Evolutionary conservation across 352 stramenopile genomes (phyloP), one percentile per base, ranked within the genome.

Genomic region (Phytophthora fragariae): DNA sequence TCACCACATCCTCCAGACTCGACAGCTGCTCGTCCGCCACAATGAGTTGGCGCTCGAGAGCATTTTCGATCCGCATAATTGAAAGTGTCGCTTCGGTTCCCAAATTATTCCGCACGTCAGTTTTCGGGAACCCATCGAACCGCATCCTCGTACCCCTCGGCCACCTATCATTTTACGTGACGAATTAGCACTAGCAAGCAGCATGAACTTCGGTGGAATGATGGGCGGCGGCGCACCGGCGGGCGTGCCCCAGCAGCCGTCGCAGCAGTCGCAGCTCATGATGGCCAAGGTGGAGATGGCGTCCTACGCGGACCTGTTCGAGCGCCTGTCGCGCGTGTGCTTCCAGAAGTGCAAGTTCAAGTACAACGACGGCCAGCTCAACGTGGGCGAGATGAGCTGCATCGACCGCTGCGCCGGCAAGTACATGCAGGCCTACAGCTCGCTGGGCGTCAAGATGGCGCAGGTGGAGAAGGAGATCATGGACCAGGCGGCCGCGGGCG

Each of bases 331-430:
- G 74, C 82, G 84, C 69, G 81, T 97, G 54, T 98, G 94, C 76
- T 97, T 97, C 84, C 90, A 98, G 76, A 98, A 98, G 79, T 98
- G 94, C 89, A 93, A 98, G 68, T 93, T 96, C 68, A 98, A 98
- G 82, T 98, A 98, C 83, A 97, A 95, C 57, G 97, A 99, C 77
- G 88, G 92, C 57, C 97, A 99, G 76, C 85, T 99, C 9, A 97
- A 98, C 62, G 88, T 99, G 33, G 97, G 97, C 72, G 97, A 99
- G 88, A 99, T 99, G 96, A 98, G 86, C 78, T 99, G 97, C 85
- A 97, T 98, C 66, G 97, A 99, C 88, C 93, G 97, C 72, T 99
- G 97, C 78, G 94, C 98, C 35, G 88, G 93, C 65, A 99, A 99
- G 84, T 99, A 99, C 86, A 96, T 99, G 84, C 94, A 99, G 77